Conservation (phyloP, 2,329 filamentous ascomycete genomes). For the Arthrocladium fulminans region DNA sequence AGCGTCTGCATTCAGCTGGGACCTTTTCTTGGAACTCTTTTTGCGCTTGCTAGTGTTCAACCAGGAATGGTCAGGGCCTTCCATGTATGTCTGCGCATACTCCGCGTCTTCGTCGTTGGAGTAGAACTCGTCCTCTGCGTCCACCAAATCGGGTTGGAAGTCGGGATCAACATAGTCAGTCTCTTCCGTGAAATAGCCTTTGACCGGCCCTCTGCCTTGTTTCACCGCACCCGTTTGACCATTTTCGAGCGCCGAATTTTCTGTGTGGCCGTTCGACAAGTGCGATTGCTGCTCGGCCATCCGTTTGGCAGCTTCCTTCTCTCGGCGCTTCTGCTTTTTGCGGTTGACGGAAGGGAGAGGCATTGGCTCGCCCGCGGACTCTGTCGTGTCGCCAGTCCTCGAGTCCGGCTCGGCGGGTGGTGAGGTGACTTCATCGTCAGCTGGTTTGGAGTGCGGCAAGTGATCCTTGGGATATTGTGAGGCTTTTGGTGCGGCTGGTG, state of each 20-base stretch:
- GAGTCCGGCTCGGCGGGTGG: slow-evolving; percentile 21
- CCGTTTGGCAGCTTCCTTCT: slow-evolving; percentile 69
- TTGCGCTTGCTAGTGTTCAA: slow-evolving; percentile 25
- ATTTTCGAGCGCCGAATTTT: slow-evolving; percentile 8
- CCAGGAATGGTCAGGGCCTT: slow-evolving; percentile 21
- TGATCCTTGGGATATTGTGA: slow-evolving; percentile 18
- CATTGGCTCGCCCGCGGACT: slow-evolving; percentile 20
- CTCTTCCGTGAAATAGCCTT: slow-evolving; percentile 24
- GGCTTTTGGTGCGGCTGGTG: slow-evolving; percentile 8
- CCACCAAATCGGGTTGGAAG: slow-evolving; percentile 37
- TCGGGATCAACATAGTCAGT: slow-evolving; percentile 28
- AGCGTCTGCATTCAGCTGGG: slow-evolving; percentile 12
- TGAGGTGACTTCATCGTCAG: slow-evolving; percentile 23
- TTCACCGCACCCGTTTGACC: slow-evolving; percentile 17
- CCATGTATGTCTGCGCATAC: slow-evolving; percentile 26
- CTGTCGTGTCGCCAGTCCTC: slow-evolving; percentile 26
- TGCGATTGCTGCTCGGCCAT: slow-evolving; percentile 44
- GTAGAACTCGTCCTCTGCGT: slow-evolving; percentile 47
- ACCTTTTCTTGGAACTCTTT: slow-evolving; percentile 22
- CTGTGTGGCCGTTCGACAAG: slow-evolving; percentile 21
- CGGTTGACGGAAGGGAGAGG: slow-evolving; percentile 57
- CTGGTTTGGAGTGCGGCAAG: slow-evolving; percentile 15
- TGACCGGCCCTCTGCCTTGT: slow-evolving; percentile 22
- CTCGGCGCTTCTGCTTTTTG: slow-evolving; percentile 90
- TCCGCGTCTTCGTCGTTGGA: slow-evolving; percentile 46